These are phyloP conservation scores for Cicer pinnatifidum DNA, from an alignment of 306 rosid species.

Conservation along the genomic window DNA sequence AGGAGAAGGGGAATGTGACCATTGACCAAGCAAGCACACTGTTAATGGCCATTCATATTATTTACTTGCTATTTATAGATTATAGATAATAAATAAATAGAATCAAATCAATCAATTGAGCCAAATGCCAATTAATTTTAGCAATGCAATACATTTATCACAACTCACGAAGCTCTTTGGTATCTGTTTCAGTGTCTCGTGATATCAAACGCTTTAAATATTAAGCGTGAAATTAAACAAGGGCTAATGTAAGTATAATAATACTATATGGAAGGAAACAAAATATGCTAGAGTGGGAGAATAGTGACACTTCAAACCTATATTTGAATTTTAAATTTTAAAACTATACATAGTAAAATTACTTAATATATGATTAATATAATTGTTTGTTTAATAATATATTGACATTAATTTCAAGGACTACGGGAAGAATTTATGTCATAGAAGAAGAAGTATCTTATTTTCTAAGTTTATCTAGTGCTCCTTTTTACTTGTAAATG, in stretches of 20 bases:
- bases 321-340: too few species aligned
- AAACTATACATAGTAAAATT: too few species aligned
- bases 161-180: background rate
- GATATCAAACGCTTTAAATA: background rate
- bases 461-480: too few species aligned
- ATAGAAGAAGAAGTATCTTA: too few species aligned
- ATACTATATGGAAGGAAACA: background rate
- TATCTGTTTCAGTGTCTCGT: background rate
- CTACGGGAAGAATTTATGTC: too few species aligned
- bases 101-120: background rate
- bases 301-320: too few species aligned
- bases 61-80: constrained; percentile 13
- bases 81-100: background rate
- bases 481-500: too few species aligned
- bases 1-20: background rate
- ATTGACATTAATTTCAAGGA: too few species aligned
- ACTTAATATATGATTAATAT: too few species aligned
- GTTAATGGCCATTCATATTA: constrained; percentile 7
- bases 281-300: too few species aligned
- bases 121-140: background rate
- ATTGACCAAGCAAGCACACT: background rate
- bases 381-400: too few species aligned
- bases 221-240: background rate
- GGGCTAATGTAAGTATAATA: background rate
- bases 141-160: background rate